phyloP scores from a whole-genome alignment of 164 flowering plant species.

The Stephania japonica region DNA sequence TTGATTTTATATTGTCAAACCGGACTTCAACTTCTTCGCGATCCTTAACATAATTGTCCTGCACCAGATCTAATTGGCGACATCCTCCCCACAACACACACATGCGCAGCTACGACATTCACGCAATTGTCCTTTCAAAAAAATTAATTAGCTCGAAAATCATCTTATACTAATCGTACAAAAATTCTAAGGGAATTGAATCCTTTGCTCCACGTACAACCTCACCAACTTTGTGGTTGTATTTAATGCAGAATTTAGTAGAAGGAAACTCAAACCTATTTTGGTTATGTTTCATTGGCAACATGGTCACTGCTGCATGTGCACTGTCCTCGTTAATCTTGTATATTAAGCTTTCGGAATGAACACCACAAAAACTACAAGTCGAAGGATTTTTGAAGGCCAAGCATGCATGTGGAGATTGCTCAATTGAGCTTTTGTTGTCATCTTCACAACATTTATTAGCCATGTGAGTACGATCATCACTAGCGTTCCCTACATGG shows the following conservation, averaged over 20 bases:
- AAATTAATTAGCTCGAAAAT: no score
- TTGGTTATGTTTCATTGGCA: not conserved
- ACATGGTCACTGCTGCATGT: not conserved
- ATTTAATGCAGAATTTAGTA: no score
- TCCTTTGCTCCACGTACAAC: no score
- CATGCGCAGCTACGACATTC: no score
- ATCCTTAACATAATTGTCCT: no score
- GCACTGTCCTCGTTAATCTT: not conserved
- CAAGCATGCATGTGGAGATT: not conserved
- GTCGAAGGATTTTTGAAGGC: not conserved
- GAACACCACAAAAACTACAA: not conserved
- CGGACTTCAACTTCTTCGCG: no score
- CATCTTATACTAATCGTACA: no score
- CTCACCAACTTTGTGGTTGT: not conserved
- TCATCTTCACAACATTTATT: not conserved
- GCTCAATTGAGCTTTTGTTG: not conserved
- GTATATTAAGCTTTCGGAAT: not conserved
- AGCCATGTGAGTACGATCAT: not conserved
- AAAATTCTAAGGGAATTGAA: no score
- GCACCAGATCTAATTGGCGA: no score
- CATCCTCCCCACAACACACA: no score
- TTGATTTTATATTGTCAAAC: no score
- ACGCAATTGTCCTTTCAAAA: no score
- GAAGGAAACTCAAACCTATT: not conserved
- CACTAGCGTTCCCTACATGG: not conserved